Evolutionary conservation across 345 rosid species (phyloP).

Genomic region (Alliaria petiolata): DNA sequence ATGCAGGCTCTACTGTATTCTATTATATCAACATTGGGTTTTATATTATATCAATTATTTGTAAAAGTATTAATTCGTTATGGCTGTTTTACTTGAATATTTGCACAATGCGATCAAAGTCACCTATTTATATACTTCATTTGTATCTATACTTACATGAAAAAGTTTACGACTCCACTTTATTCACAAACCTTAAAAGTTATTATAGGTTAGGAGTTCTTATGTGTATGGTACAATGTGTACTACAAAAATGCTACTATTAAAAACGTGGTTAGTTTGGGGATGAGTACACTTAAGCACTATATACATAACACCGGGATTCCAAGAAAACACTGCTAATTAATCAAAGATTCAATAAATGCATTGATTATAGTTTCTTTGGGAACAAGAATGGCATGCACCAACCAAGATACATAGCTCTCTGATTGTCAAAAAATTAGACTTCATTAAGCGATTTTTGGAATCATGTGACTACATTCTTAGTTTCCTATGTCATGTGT

Average conservation of each 20-base stretch:
- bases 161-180: not conserved
- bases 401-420: not conserved
- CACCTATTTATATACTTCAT: not conserved
- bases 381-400: not conserved
- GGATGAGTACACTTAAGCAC: not conserved
- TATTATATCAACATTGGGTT: not conserved
- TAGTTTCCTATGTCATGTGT: not conserved
- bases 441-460: not conserved
- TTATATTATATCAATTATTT: not conserved
- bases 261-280: not conserved
- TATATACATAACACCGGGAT: too few species aligned
- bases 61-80: not conserved
- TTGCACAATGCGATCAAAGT: not conserved
- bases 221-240: not conserved
- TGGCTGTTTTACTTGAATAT: not conserved
- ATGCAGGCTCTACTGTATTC: not conserved
- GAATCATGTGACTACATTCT: slow-evolving; percentile 1
- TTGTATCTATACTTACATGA: not conserved
- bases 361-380: not conserved
- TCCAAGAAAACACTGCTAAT: too few species aligned
- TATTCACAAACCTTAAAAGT: not conserved
- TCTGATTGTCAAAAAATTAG: not conserved
- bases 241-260: not conserved
- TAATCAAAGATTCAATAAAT: not conserved
- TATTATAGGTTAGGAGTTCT: not conserved